phyloP scores from a whole-genome alignment of 768 basidiomycete species.

The Leccinum aurantiacum region DNA sequence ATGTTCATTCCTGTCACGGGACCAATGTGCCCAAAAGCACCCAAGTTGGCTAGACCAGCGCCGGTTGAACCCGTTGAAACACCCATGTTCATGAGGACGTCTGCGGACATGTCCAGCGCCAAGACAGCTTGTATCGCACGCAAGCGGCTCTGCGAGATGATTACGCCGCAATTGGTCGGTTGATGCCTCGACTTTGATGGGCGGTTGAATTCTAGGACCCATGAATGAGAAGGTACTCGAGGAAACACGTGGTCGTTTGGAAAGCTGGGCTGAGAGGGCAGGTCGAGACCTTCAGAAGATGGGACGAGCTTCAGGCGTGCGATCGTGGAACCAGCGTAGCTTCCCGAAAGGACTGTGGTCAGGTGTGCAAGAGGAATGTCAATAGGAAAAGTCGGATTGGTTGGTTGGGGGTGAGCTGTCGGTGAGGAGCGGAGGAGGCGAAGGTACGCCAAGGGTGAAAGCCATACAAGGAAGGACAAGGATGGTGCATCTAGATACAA shows the following conservation, averaged over 20 bases:
- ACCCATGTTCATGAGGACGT: slow-evolving; percentile 26
- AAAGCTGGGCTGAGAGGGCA: slow-evolving; percentile 13
- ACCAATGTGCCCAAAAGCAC: slow-evolving; percentile 27
- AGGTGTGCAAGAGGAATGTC: slow-evolving; percentile 57
- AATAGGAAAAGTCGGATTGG: slow-evolving; percentile 15
- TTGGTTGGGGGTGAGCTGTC: slow-evolving; percentile 12
- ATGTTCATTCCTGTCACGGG: slow-evolving; percentile 20
- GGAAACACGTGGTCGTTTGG: slow-evolving; percentile 29
- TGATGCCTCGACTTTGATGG: slow-evolving; percentile 32
- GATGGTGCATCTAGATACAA: slow-evolving; percentile 68
- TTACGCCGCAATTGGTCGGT: slow-evolving; percentile 52
- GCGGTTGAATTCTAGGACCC: slow-evolving; percentile 75
- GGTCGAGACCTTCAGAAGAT: slow-evolving; percentile 20
- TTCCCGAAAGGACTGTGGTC: slow-evolving; percentile 41
- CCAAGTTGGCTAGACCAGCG: slow-evolving; percentile 23
- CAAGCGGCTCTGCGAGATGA: slow-evolving; percentile 74
- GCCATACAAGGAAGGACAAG: slow-evolving; percentile 67
- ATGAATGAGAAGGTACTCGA: slow-evolving; percentile 37
- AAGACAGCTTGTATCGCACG: slow-evolving; percentile 69
- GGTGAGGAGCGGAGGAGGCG: slow-evolving; percentile 47
- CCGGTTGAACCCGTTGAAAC: slow-evolving; percentile 13
- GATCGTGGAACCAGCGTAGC: slow-evolving; percentile 50
- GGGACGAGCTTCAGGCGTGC: slow-evolving; percentile 51
- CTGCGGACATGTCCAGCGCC: slow-evolving; percentile 33
- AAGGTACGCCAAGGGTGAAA: slow-evolving; percentile 71